These are phyloP conservation scores for Datisca glomerata DNA, from an alignment of 306 rosid genomes.

Conservation along the genomic window DNA sequence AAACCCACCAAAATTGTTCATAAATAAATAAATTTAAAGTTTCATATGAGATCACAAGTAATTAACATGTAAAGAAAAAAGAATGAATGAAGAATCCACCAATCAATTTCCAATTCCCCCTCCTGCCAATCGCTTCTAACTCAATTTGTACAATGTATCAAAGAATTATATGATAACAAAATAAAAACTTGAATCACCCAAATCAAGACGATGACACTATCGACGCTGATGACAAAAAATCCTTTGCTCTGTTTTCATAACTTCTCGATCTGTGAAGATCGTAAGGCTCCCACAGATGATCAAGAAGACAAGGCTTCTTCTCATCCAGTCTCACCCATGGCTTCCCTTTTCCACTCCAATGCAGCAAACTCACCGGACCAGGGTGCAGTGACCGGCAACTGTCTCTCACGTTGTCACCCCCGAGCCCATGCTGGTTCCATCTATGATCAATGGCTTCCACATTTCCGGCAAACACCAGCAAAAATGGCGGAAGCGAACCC, in stretches of 20 bases:
- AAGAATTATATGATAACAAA: no score
- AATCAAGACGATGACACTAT: no score
- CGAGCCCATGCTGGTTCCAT: slow-evolving; percentile 6
- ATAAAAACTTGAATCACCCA: no score
- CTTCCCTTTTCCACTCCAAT: slow-evolving; percentile 5
- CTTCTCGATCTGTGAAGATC: neutral
- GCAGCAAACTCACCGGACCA: neutral
- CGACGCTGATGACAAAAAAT: no score
- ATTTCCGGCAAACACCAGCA: slow-evolving; percentile 1
- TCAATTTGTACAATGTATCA: no score
- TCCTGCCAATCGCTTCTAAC: no score
- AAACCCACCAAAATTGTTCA: no score
- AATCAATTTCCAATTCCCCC: no score
- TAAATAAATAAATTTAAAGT: no score
- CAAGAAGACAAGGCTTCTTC: neutral
- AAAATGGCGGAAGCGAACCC: neutral
- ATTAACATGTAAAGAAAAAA: no score
- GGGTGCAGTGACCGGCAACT: slow-evolving; percentile 4
- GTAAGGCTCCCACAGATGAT: neutral
- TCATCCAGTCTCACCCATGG: slow-evolving; percentile 1
- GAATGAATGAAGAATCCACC: no score
- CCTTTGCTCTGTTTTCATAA: neutral
- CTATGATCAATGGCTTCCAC: neutral
- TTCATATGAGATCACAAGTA: no score
- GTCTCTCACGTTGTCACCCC: slow-evolving; percentile 1